A percentile compares a stretch with the other conserved stretches of the same genome.
phyloP scores from a whole-genome alignment of 306 rosid species.

The Quercus cerris region DNA sequence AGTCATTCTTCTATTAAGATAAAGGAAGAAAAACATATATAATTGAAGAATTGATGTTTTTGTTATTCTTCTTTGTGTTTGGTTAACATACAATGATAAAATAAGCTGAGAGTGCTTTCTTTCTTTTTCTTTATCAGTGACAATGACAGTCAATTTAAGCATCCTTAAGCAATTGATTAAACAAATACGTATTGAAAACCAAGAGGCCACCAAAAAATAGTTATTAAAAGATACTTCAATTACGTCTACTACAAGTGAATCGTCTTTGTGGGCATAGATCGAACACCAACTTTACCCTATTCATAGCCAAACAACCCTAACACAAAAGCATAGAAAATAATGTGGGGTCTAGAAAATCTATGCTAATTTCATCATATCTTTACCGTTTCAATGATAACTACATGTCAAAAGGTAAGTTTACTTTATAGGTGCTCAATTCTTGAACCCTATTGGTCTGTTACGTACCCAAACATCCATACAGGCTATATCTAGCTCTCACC shows the following conservation, averaged over 20 bases:
- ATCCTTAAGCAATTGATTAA: constrained; percentile 7
- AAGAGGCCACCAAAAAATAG: constrained; percentile 9
- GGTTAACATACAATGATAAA: neutral
- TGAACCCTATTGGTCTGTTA: constrained; percentile 12
- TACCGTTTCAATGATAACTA: constrained; percentile 25
- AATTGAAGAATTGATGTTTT: neutral
- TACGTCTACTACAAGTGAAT: constrained; percentile 38
- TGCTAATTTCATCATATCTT: constrained; percentile 38
- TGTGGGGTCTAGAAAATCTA: constrained; percentile 31
- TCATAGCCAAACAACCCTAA: constrained; percentile 15
- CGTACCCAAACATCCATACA: neutral
- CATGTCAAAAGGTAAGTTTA: constrained; percentile 3
- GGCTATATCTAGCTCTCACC: neutral
- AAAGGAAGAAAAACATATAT: no score
- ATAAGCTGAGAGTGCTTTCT: constrained; percentile 6
- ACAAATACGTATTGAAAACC: neutral
- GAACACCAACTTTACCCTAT: constrained; percentile 21
- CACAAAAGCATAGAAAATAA: constrained; percentile 3
- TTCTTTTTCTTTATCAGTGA: neutral
- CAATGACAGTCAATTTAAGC: constrained; percentile 6
- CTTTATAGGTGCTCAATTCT: constrained; percentile 7
- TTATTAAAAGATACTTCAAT: neutral
- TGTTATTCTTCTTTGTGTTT: neutral
- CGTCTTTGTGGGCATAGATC: constrained; percentile 1
- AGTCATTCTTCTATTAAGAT: neutral